Evolutionary conservation across 495 filamentous ascomycete species (phyloP).

Genomic region (Penicillium psychrofluorescens): DNA sequence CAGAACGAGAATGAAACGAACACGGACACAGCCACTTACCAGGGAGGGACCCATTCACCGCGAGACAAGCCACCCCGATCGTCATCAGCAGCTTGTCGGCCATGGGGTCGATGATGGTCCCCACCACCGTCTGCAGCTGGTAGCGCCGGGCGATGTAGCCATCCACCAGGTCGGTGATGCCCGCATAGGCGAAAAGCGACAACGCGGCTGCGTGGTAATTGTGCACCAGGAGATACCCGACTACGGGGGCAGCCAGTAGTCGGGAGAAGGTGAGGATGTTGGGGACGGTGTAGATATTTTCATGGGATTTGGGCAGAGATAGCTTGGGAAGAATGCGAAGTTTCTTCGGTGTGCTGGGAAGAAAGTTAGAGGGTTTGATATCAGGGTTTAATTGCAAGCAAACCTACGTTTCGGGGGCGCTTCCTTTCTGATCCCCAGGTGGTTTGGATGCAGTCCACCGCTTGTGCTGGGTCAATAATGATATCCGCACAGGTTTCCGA

Average conservation of each 20-base stretch:
- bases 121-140: conserved; percentile 87
- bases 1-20: too few relatives aligned
- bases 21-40: conserved; percentile 38
- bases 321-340: conserved; percentile 12
- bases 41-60: conserved; percentile 72
- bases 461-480: conserved; percentile 7
- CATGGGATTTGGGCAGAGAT: conserved; percentile 45
- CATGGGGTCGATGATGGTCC: conserved; percentile 95
- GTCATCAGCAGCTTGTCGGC: conserved; percentile 96
- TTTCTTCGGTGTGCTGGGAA: too few relatives aligned
- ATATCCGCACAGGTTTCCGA: not conserved
- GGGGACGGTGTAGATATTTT: conserved; percentile 94
- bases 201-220: conserved; percentile 70
- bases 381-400: not conserved
- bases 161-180: conserved; percentile 84
- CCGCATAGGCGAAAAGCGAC: conserved; percentile 85
- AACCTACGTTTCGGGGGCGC: conserved; percentile 13
- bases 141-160: conserved; percentile 85
- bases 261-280: conserved; percentile 88
- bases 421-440: conserved; percentile 10
- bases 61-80: conserved; percentile 73
- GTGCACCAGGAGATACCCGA: conserved; percentile 85
- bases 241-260: conserved; percentile 71
- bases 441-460: conserved; percentile 20
- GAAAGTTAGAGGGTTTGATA: not conserved